phyloP scores from a whole-genome alignment of 371 early-diverging fungal species.

The Basidiobolus meristosporus region DNA sequence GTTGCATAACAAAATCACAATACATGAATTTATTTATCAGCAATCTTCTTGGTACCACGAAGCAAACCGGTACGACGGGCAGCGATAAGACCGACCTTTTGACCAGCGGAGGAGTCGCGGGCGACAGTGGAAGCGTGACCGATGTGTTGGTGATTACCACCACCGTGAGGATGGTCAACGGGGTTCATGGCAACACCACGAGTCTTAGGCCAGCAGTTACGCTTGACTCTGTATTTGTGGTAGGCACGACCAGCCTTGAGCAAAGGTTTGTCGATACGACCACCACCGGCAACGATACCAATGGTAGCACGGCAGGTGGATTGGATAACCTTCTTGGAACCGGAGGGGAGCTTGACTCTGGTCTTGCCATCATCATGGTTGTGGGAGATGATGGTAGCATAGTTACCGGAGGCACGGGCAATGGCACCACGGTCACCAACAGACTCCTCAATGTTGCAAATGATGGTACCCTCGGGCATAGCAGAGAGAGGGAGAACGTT shows the following conservation, averaged over 20 bases:
- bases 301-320: slow-evolving; percentile 89
- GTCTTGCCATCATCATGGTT: slow-evolving; percentile 93
- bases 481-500: slow-evolving; percentile 89
- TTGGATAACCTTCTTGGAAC: slow-evolving; percentile 90
- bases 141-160: slow-evolving; percentile 99
- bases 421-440: slow-evolving; percentile 96
- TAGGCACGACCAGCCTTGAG: slow-evolving; percentile 99
- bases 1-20: no score
- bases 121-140: slow-evolving; percentile 99
- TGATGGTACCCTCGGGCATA: slow-evolving; percentile 98
- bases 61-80: slow-evolving; percentile 98
- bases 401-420: slow-evolving; percentile 97
- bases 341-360: slow-evolving; percentile 92
- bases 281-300: slow-evolving; percentile 99
- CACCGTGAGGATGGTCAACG: slow-evolving; percentile 72
- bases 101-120: slow-evolving; percentile 90
- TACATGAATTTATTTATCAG: no score
- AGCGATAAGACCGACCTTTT: slow-evolving; percentile 99
- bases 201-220: slow-evolving; percentile 98
- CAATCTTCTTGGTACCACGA: slow-evolving; percentile 88
- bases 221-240: slow-evolving; percentile 97
- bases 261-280: slow-evolving; percentile 99
- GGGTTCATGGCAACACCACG: slow-evolving; percentile 99
- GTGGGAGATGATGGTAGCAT: slow-evolving; percentile 97
- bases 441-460: slow-evolving; percentile 97